Conservation (phyloP, 2,329 filamentous ascomycete species). For the Aspergillus tanneri region DNA sequence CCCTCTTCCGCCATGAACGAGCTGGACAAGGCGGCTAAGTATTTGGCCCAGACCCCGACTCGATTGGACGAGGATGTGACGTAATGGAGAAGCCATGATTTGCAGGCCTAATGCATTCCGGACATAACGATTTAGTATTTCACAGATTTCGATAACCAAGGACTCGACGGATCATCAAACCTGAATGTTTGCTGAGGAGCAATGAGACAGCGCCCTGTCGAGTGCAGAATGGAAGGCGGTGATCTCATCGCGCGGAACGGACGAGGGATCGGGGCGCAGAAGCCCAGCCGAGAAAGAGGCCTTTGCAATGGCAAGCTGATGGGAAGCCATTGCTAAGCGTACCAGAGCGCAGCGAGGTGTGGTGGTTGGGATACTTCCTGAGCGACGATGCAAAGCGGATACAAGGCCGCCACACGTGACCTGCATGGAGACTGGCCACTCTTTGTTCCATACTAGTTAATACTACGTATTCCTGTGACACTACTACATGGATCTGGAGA, state of each 20-base stretch:
- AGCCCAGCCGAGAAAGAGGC: constrained; percentile 73
- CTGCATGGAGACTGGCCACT: too few relatives aligned
- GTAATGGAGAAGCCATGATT: constrained; percentile 76
- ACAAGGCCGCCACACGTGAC: too few relatives aligned
- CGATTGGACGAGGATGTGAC: constrained; percentile 67
- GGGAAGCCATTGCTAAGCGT: constrained; percentile 57
- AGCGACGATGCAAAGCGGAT: too few relatives aligned
- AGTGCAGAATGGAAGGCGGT: constrained; percentile 67
- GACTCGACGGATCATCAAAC: constrained; percentile 59
- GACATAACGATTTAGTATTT: constrained; percentile 37
- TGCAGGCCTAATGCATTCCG: constrained; percentile 67
- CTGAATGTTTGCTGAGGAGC: constrained; percentile 81
- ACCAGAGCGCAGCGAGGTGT: neutral
- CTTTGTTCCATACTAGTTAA: too few relatives aligned
- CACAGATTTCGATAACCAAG: constrained; percentile 25
- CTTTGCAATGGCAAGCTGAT: constrained; percentile 73
- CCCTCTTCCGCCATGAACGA: constrained; percentile 48
- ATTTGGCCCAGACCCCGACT: constrained; percentile 69
- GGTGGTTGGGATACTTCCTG: neutral
- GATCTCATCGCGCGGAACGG: constrained; percentile 68
- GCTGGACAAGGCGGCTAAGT: constrained; percentile 66
- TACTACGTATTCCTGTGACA: too few relatives aligned
- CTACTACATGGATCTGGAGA: too few relatives aligned
- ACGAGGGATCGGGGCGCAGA: constrained; percentile 69
- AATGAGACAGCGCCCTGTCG: constrained; percentile 64